These are phyloP conservation scores for Prototheca cutis DNA, from an alignment of 163 green algal species.

Conservation along the genomic window DNA sequence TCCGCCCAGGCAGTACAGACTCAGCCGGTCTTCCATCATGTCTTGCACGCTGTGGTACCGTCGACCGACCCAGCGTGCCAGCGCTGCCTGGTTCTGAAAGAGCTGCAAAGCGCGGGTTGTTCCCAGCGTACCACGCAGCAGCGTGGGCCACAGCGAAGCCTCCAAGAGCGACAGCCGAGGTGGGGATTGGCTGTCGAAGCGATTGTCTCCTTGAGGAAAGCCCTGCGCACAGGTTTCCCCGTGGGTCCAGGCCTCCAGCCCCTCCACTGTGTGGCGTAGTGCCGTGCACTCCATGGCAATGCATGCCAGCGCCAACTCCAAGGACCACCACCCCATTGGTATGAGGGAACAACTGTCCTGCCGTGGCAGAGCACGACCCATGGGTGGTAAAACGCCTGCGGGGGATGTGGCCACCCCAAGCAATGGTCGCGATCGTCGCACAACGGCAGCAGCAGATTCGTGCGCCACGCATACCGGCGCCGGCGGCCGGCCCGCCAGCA, in stretches of 20 bases:
- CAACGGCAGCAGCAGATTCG: background rate
- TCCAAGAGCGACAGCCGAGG: background rate
- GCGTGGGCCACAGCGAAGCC: constrained; percentile 23
- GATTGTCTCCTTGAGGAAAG: too few species aligned
- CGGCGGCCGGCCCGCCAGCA: background rate
- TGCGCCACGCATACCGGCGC: background rate
- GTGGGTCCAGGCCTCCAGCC: background rate
- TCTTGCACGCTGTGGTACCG: constrained; percentile 22
- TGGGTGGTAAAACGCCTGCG: background rate
- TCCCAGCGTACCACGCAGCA: constrained; percentile 29
- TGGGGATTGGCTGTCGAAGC: background rate
- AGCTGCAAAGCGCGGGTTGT: constrained; percentile 40
- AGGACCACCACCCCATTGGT: background rate
- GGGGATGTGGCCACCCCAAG: background rate
- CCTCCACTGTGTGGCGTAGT: background rate
- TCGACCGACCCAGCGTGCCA: constrained; percentile 15
- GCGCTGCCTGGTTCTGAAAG: constrained; percentile 36
- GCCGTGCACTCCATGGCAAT: background rate
- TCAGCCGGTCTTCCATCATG: constrained; percentile 42
- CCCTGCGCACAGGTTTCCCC: background rate
- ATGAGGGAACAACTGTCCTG: background rate
- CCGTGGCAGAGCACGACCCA: background rate
- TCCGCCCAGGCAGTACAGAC: constrained; percentile 18
- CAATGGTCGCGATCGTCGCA: background rate
- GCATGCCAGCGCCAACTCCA: background rate